Conservation (phyloP, 2,329 filamentous ascomycete genomes). For the Didymella pomorum region DNA sequence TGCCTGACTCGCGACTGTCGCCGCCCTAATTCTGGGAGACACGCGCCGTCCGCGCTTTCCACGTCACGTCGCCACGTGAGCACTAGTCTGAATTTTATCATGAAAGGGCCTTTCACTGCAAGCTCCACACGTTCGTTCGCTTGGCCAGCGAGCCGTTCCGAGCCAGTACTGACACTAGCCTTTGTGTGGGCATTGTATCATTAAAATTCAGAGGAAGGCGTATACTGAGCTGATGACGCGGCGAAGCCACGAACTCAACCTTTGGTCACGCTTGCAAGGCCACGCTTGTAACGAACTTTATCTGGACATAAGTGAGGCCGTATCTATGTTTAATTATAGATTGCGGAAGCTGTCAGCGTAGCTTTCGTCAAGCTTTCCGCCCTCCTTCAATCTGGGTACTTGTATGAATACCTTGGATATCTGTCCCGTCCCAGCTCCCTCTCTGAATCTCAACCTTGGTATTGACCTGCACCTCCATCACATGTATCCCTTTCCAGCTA, state of each 20-base stretch:
- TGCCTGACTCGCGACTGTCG: slow-evolving; percentile 7
- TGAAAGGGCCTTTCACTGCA: not conserved
- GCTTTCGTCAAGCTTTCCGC: slow-evolving; percentile 1
- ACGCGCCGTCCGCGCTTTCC: slow-evolving; percentile 20
- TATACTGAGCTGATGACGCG: not conserved
- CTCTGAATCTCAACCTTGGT: slow-evolving; percentile 42
- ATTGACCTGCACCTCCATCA: slow-evolving; percentile 38
- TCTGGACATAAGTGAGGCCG: not conserved
- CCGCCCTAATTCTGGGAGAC: not conserved
- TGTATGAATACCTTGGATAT: slow-evolving; percentile 10
- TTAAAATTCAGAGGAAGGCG: too few relatives aligned
- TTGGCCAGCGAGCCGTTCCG: not conserved
- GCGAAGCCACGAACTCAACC: not conserved
- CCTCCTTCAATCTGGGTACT: slow-evolving; percentile 23
- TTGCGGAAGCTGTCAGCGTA: not conserved
- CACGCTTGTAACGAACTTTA: too few relatives aligned
- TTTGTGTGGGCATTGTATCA: not conserved
- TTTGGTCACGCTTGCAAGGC: not conserved
- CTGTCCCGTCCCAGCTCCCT: slow-evolving; percentile 25
- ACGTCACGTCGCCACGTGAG: slow-evolving; percentile 24
- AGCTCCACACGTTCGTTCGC: slow-evolving; percentile 5
- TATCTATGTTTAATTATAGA: not conserved
- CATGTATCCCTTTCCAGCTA: slow-evolving; percentile 22
- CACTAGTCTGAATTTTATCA: slow-evolving; percentile 9
- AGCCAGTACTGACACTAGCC: not conserved